A percentile compares a stretch with the other conserved stretches of the same genome.
Conservation (phyloP, 352 stramenopile species). For the Phytophthora megakarya region DNA sequence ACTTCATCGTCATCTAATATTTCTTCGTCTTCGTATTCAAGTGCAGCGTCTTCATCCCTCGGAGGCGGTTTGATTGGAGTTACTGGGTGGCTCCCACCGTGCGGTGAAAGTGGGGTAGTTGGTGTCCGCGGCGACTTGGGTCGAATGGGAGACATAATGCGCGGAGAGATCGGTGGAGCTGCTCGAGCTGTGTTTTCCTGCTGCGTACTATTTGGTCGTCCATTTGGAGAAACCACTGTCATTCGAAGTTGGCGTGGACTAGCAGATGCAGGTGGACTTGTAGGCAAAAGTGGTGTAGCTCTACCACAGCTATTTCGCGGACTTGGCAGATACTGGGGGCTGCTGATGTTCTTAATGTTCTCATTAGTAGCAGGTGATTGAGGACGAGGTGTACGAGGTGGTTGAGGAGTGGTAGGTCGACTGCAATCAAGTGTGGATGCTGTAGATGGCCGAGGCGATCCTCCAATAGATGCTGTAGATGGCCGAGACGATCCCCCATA, state of each 20-base stretch:
- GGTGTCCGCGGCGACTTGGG: conserved; percentile 22
- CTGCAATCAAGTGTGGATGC: conserved; percentile 5
- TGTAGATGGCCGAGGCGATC: conserved; percentile 23
- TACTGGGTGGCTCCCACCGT: conserved; percentile 6
- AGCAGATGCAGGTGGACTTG: conserved; percentile 6
- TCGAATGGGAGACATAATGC: conserved; percentile 21
- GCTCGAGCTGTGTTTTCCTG: conserved; percentile 4
- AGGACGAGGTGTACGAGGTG: conserved; percentile 23
- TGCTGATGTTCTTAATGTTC: conserved; percentile 1
- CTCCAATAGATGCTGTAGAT: conserved; percentile 26
- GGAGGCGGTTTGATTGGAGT: conserved; percentile 10
- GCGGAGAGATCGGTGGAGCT: conserved; percentile 24
- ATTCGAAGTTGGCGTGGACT: conserved; percentile 41
- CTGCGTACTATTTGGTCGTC: conserved; percentile 6
- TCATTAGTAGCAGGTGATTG: background rate
- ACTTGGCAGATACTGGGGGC: conserved; percentile 13
- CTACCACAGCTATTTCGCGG: conserved; percentile 1
- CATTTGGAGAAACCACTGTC: background rate
- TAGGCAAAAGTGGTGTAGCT: conserved; percentile 6
- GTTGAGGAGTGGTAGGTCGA: conserved; percentile 32
- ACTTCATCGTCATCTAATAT: conserved; percentile 32
- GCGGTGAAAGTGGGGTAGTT: conserved; percentile 11
- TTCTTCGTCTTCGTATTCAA: conserved; percentile 55
- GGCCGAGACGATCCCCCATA: conserved; percentile 7
- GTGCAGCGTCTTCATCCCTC: conserved; percentile 20